Evolutionary conservation across 768 basidiomycete genomes (phyloP).

Genomic region (Naganishia onofrii): DNA sequence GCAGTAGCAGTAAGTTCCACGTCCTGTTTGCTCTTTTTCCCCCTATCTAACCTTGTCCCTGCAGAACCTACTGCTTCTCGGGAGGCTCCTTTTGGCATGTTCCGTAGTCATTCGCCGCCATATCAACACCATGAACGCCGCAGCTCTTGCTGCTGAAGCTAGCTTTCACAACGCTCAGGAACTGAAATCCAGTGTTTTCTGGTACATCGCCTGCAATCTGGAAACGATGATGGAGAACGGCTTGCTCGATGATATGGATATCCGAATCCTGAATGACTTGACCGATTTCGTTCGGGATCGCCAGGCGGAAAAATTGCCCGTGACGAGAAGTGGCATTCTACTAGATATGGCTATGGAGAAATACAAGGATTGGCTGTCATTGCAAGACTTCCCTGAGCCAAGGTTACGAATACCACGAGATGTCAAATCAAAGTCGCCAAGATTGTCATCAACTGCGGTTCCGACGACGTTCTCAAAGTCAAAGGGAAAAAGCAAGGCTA

Average conservation of each 20-base stretch:
- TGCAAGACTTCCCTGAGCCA: constrained; percentile 53
- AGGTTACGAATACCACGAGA: constrained; percentile 41
- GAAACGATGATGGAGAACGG: constrained; percentile 79
- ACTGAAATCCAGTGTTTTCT: constrained; percentile 70
- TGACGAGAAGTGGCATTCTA: constrained; percentile 62
- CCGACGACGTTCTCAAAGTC: constrained; percentile 34
- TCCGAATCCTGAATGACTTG: constrained; percentile 66
- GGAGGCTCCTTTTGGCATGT: constrained; percentile 77
- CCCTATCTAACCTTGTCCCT: constrained; percentile 45
- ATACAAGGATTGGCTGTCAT: constrained; percentile 67
- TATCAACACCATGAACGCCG: constrained; percentile 71
- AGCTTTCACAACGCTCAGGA: constrained; percentile 69
- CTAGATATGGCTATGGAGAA: constrained; percentile 61
- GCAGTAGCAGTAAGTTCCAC: constrained; percentile 67
- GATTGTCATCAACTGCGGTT: constrained; percentile 42
- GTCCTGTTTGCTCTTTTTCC: background rate
- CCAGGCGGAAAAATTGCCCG: constrained; percentile 67
- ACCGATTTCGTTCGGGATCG: constrained; percentile 59
- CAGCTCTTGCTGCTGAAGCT: constrained; percentile 76
- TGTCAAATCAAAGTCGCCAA: constrained; percentile 45
- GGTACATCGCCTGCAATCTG: constrained; percentile 75
- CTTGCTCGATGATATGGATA: constrained; percentile 72
- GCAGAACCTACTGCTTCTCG: constrained; percentile 80
- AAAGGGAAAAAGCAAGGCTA: constrained; percentile 30
- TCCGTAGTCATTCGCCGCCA: constrained; percentile 69